Conservation (phyloP, 352 stramenopile genomes). For the Elongisporangium senticosum region DNA sequence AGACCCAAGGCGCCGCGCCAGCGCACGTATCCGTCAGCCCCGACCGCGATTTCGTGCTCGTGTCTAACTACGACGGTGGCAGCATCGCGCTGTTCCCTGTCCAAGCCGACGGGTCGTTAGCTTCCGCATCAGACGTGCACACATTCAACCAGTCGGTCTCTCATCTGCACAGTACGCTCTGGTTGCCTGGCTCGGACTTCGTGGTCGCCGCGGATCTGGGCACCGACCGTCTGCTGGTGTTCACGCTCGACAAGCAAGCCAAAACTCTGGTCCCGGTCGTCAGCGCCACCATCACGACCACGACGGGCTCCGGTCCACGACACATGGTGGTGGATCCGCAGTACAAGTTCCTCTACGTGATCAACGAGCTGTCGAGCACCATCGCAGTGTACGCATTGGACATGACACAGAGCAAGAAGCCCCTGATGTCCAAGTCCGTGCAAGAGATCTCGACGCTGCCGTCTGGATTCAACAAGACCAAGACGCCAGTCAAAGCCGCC, state of each 20-base stretch:
- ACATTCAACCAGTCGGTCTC: slow-evolving; percentile 42
- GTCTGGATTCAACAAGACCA: slow-evolving; percentile 17
- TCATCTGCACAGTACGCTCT: slow-evolving; percentile 65
- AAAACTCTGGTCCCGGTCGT: slow-evolving; percentile 21
- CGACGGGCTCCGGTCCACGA: slow-evolving; percentile 42
- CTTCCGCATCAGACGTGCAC: slow-evolving; percentile 24
- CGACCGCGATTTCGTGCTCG: slow-evolving; percentile 41
- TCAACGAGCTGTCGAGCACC: slow-evolving; percentile 58
- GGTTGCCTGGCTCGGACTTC: slow-evolving; percentile 34
- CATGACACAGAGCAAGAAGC: slow-evolving; percentile 2
- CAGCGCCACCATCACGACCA: slow-evolving; percentile 12
- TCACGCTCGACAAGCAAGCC: slow-evolving; percentile 30
- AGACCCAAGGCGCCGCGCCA: slow-evolving; percentile 37
- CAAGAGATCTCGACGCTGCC: slow-evolving; percentile 70
- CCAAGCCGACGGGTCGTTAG: slow-evolving; percentile 35
- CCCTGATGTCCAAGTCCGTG: slow-evolving; percentile 28
- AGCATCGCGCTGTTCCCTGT: slow-evolving; percentile 56
- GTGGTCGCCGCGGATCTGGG: slow-evolving; percentile 51
- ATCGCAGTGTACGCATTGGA: slow-evolving; percentile 47
- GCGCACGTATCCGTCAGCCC: slow-evolving; percentile 50
- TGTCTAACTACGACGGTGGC: slow-evolving; percentile 57
- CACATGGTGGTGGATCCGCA: slow-evolving; percentile 56
- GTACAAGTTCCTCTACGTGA: slow-evolving; percentile 45
- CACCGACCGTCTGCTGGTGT: slow-evolving; percentile 58
- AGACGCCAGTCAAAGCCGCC: not conserved